Conservation (phyloP, 2,329 filamentous ascomycete species). For the Penicillium sp. region DNA sequence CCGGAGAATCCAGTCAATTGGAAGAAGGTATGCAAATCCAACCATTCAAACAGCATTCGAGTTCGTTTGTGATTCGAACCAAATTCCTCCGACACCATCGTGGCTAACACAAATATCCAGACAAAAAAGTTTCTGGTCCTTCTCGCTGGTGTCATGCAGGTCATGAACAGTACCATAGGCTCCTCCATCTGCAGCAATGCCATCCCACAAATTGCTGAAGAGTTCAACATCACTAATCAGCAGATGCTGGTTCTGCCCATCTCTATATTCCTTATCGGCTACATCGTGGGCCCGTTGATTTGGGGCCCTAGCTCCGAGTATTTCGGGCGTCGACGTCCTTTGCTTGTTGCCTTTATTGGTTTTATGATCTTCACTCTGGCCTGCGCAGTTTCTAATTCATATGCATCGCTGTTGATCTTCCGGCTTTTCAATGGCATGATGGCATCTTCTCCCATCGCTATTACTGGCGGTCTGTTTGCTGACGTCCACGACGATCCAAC, state of each 20-base stretch:
- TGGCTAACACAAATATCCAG: constrained; percentile 1
- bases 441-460: constrained; percentile 49
- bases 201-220: constrained; percentile 38
- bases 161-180: constrained; percentile 45
- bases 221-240: constrained; percentile 37
- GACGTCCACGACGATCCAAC: constrained; percentile 51
- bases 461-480: constrained; percentile 49
- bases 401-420: constrained; percentile 45
- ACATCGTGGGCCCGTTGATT: constrained; percentile 46
- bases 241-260: constrained; percentile 41
- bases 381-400: constrained; percentile 48
- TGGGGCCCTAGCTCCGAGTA: constrained; percentile 49
- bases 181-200: constrained; percentile 45
- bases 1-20: constrained; percentile 39
- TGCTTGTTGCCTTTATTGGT: constrained; percentile 54
- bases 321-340: constrained; percentile 43
- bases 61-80: background rate
- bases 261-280: constrained; percentile 45
- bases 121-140: constrained; percentile 38
- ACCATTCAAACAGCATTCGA: background rate
- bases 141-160: constrained; percentile 38
- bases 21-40: constrained; percentile 27
- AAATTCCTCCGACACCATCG: no score
- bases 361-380: constrained; percentile 47
- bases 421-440: constrained; percentile 48